Evolutionary conservation across 768 basidiomycete species (phyloP).

Genomic region (Boletus speciosus): DNA sequence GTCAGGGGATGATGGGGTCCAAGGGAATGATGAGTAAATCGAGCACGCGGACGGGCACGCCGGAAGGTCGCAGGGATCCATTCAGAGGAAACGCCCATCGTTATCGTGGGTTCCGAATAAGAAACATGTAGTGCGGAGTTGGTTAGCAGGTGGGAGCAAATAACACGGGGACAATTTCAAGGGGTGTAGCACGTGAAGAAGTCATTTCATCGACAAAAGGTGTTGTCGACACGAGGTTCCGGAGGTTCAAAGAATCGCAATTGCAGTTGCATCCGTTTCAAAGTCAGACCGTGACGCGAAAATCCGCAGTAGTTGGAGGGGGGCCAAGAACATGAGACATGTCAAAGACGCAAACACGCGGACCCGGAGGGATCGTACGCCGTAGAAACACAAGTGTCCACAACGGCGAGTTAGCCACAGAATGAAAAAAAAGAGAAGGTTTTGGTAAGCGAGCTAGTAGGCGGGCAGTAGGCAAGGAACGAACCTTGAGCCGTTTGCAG

Average conservation of each 20-base stretch:
- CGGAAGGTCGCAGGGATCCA: constrained; percentile 1
- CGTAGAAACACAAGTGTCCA: constrained; percentile 7
- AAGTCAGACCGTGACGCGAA: constrained; percentile 7
- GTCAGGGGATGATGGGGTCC: constrained; percentile 1
- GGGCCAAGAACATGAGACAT: constrained; percentile 7
- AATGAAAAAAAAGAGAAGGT: constrained; percentile 7
- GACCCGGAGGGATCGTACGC: constrained; percentile 19
- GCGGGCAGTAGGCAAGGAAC: constrained; percentile 23
- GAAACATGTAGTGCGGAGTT: background rate
- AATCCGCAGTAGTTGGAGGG: background rate
- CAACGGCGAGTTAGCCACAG: constrained; percentile 4
- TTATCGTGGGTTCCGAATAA: constrained; percentile 16
- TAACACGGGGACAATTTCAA: background rate
- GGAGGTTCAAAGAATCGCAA: constrained; percentile 23
- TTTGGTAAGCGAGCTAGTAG: constrained; percentile 20
- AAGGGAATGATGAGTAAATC: constrained; percentile 3
- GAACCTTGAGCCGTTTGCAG: constrained; percentile 85
- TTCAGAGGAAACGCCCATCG: background rate
- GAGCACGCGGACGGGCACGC: background rate
- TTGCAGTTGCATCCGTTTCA: constrained; percentile 19
- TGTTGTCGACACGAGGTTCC: constrained; percentile 24
- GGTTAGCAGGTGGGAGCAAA: background rate
- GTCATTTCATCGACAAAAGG: constrained; percentile 6
- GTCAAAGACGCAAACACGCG: constrained; percentile 10
- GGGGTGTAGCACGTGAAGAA: constrained; percentile 1